Base-by-base conservation (phyloP, 2,329 filamentous ascomycete species). In the Chaetothyriales sp. region DNA sequence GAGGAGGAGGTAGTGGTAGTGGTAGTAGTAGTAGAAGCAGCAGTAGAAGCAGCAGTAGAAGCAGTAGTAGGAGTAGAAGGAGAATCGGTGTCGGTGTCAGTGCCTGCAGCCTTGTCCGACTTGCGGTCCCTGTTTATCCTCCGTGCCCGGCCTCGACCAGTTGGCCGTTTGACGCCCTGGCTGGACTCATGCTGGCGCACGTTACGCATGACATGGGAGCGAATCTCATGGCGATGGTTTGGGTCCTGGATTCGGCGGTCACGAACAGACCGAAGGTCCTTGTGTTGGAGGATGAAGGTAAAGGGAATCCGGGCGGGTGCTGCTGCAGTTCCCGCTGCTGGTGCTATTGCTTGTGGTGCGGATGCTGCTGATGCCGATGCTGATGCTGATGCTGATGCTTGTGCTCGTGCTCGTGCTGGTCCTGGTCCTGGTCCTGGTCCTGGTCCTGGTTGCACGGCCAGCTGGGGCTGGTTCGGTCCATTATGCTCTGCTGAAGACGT, bases 151-250 rank as follows among this genome's bases (percentile, higher is more conserved):
- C 56, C 36, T 62, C 65, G 25, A 58, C 63, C 55, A 55, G 64
- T 62, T 12, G 60, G 60, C 47, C 67, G 58, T 54, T 67, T 69
- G 39, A 64, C 52, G 2, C 67, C 67, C 12, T 64, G 65, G 5
- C 67, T 62, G 48, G 64, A 59, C 53, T 69, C 67, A n/a, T 64
- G 62, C 26, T 65, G 64, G 42, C 67, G 67, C 15, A 69, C 67
- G 55, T 68, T 63, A 43, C 66, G 65, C 67, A 69, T 69, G 18
- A 69, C 67, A 63, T 69, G 67, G 12, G 67, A 69, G 15, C 67
- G 64, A 46, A 69, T 69, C 10, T 63, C 63, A 55, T 67, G 66
- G 44, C 66, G 63, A 26, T 66, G 65, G 54, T 65, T 63, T 48
- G 59, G 60, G 59, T 68, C 62, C 52, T 62, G 66, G 55, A 68